Percentiles rank a stretch among this genome's conserved stretches.
Evolutionary conservation across 202 grass and related monocot genomes (phyloP).

Genomic region (Eragrostis tef): DNA sequence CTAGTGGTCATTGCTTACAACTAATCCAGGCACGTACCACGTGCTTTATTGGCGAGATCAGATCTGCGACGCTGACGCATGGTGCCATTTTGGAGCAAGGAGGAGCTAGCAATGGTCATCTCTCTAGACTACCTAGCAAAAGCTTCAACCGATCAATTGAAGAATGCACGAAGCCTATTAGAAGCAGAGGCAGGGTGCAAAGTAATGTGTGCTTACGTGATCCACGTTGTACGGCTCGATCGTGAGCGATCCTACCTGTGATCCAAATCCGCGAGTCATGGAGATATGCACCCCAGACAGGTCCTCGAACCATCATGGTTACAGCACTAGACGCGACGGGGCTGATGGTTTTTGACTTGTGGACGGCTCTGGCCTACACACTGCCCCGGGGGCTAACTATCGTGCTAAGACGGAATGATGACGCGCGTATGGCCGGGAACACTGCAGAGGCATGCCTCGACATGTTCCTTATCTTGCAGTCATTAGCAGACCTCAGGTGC

Average conservation of each 20-base stretch:
- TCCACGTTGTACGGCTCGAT: conserved; percentile 17
- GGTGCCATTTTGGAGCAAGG: conserved; percentile 8
- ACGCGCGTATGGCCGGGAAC: neutral
- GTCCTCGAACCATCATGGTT: conserved; percentile 4
- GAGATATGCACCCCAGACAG: conserved; percentile 41
- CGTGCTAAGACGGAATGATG: conserved; percentile 6
- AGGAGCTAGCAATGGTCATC: neutral
- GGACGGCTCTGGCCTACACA: conserved; percentile 18
- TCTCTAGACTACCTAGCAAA: neutral
- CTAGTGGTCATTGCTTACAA: conserved; percentile 12
- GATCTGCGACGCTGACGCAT: conserved; percentile 35
- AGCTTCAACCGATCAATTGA: neutral
- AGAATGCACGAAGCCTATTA: neutral
- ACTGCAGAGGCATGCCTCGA: conserved; percentile 30
- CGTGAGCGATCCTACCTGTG: conserved; percentile 26
- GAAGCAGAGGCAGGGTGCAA: neutral
- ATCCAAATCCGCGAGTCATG: conserved; percentile 46
- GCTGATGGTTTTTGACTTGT: conserved; percentile 46
- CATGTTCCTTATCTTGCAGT: conserved; percentile 42
- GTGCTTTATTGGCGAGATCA: conserved; percentile 46
- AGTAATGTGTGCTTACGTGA: neutral
- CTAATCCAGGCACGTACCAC: conserved; percentile 53
- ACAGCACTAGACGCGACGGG: conserved; percentile 33
- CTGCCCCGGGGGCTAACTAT: neutral
- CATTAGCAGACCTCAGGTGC: conserved; percentile 28